These are phyloP conservation scores for Corchorus capsularis DNA, from an alignment of 345 rosid species.

Conservation along the genomic window DNA sequence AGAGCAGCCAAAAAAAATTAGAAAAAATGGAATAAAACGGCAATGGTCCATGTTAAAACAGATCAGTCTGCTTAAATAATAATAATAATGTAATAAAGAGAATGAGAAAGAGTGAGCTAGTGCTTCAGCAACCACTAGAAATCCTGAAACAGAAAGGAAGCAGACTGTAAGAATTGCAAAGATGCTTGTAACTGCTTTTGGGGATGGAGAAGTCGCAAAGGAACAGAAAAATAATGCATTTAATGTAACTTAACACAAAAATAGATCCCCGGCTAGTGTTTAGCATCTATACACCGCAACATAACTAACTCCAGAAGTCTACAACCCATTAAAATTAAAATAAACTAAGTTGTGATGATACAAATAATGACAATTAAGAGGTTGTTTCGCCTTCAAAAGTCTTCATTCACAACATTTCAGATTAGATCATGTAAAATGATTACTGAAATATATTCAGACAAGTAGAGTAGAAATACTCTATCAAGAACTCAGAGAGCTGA, in stretches of 20 bases:
- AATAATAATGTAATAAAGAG: background rate
- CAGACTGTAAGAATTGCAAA: background rate
- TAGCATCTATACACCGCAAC: background rate
- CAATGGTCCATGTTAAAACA: background rate
- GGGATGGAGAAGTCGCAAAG: background rate
- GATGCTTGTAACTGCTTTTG: background rate
- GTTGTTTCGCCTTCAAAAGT: background rate
- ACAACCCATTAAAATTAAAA: background rate
- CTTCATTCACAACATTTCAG: background rate
- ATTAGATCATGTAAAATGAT: background rate
- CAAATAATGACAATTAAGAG: background rate
- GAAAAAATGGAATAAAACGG: background rate
- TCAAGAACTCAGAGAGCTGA: too few species aligned
- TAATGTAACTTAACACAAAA: background rate
- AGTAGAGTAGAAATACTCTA: background rate
- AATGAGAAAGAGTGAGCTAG: background rate
- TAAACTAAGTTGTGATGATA: background rate
- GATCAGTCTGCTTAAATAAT: background rate
- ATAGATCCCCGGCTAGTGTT: background rate
- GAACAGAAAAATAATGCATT: background rate
- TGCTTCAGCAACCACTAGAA: conserved; percentile 11
- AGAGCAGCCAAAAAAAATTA: background rate
- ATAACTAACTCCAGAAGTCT: background rate
- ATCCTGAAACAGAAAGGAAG: conserved; percentile 5
- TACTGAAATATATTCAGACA: too few species aligned